Conservation (phyloP, 2,329 filamentous ascomycete species). For the Colletotrichum eleusines region DNA sequence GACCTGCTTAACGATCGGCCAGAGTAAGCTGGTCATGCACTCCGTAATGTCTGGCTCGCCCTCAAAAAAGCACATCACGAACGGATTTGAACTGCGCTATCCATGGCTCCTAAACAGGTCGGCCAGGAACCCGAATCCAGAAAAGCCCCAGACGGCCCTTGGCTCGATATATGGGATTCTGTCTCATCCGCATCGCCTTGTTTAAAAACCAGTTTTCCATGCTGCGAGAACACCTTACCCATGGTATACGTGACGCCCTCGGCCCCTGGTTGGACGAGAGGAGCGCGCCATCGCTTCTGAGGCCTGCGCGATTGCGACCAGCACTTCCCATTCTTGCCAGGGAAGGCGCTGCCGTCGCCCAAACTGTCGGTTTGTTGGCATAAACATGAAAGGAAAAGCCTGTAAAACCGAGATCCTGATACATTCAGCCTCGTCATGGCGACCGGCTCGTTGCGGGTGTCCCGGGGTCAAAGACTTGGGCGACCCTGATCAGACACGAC, state of each 20-base stretch:
- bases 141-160: slow-evolving; percentile 31
- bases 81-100: slow-evolving; percentile 16
- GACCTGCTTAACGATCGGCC: slow-evolving; percentile 40
- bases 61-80: slow-evolving; percentile 33
- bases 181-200: slow-evolving; percentile 32
- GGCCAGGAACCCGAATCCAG: slow-evolving; percentile 36
- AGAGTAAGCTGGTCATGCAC: slow-evolving; percentile 36
- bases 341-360: slow-evolving; percentile 2
- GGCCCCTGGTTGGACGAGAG: slow-evolving; percentile 22
- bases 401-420: neutral
- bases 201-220: slow-evolving; percentile 19
- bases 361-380: slow-evolving; percentile 13
- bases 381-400: slow-evolving; percentile 3
- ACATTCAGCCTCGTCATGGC: neutral
- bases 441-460: neutral
- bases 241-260: slow-evolving; percentile 14
- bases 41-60: slow-evolving; percentile 20
- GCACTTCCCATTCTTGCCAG: neutral
- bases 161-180: slow-evolving; percentile 39
- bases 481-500: slow-evolving; percentile 3
- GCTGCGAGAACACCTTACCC: slow-evolving; percentile 38
- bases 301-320: slow-evolving; percentile 15
- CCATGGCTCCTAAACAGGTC: slow-evolving; percentile 8
- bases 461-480: neutral
- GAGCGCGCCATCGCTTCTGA: slow-evolving; percentile 1